Evolutionary conservation across 768 basidiomycete species (phyloP), one percentile per base, ranked within the genome.

Genomic region (Mycena chlorophos): DNA sequence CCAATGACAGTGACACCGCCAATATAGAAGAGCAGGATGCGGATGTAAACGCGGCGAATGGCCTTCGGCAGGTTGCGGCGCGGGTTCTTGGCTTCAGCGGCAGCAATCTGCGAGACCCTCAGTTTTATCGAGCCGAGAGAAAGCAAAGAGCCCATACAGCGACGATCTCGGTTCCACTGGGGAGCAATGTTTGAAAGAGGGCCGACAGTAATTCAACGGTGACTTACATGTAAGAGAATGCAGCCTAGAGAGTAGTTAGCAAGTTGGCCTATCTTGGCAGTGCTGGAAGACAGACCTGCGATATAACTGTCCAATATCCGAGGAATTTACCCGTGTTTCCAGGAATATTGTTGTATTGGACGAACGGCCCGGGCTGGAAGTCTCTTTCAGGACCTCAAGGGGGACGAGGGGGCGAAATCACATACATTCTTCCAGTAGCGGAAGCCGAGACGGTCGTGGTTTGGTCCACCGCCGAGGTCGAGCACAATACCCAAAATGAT

Each of bases 151-250:
- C 42, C 46, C 56, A 63, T 74, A 90, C 87, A 26, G 91, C 92
- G 38, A 96, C 93, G 66, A 96, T 94, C 70, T 98, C 95, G 5
- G 93, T 94, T 16, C 94, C 95, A 56, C 94, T 93, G 70, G 80
- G 8, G 12, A 49, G 4, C 19, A 14, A 49, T 42, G 28, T 60
- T 49, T 52, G 27, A 3, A 17, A 40, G 19, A 10, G 6, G 1
- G 31, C n/a, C 4, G 23, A 40, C 3, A 22, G 5, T 28, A 14
- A 14, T 37, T 22, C 1, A 17, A 5, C 2, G 14, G 45, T 4
- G 60, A 74, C 60, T 34, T 30, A 55, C 60, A 62, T 62, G 39
- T 62, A 95, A 12, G 91, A 93, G 77, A 95, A 97, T 14, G 91
- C 93, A 3, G 95, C 95, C 61, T 94, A 88, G 5, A 57, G 39